A percentile compares a stretch with the other conserved stretches of the same genome.
Conservation (phyloP, 1,139 yeast genomes). For the Blastobotrys raffinosifermentans region DNA sequence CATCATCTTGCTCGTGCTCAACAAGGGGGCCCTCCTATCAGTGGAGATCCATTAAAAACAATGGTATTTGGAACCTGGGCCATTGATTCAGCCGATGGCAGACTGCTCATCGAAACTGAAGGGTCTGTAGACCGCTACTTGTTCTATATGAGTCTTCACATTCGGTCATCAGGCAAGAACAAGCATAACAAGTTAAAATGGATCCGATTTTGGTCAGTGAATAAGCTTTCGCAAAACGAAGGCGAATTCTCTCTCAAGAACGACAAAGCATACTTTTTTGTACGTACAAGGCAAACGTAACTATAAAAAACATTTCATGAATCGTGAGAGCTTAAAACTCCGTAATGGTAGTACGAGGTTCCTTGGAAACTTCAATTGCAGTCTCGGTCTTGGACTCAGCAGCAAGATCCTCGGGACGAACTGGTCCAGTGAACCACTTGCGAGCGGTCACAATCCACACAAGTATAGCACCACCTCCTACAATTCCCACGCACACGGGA, state of each 20-base stretch:
- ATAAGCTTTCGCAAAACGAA: constrained; percentile 47
- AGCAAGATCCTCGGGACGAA: constrained; percentile 7
- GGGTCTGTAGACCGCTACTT: constrained; percentile 60
- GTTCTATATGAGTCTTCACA: constrained; percentile 56
- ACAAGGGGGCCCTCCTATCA: neutral
- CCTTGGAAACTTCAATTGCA: neutral
- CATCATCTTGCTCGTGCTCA: too few relatives aligned
- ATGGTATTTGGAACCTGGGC: constrained; percentile 46
- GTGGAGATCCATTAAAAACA: constrained; percentile 23
- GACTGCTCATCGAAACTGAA: constrained; percentile 44
- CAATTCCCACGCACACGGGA: constrained; percentile 40
- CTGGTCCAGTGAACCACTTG: constrained; percentile 20
- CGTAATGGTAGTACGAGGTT: neutral
- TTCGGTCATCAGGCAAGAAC: constrained; percentile 50
- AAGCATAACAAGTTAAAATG: constrained; percentile 65
- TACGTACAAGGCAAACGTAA: constrained; percentile 9
- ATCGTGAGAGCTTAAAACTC: neutral
- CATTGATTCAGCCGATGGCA: constrained; percentile 48
- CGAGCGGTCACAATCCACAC: constrained; percentile 26
- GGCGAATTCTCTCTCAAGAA: constrained; percentile 54
- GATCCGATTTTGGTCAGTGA: constrained; percentile 53
- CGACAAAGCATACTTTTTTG: constrained; percentile 70
- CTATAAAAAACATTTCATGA: neutral
- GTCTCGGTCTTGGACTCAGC: neutral
- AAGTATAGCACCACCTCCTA: constrained; percentile 20